Conservation (phyloP, 2,329 filamentous ascomycete genomes). For the Onygenales sp. region DNA sequence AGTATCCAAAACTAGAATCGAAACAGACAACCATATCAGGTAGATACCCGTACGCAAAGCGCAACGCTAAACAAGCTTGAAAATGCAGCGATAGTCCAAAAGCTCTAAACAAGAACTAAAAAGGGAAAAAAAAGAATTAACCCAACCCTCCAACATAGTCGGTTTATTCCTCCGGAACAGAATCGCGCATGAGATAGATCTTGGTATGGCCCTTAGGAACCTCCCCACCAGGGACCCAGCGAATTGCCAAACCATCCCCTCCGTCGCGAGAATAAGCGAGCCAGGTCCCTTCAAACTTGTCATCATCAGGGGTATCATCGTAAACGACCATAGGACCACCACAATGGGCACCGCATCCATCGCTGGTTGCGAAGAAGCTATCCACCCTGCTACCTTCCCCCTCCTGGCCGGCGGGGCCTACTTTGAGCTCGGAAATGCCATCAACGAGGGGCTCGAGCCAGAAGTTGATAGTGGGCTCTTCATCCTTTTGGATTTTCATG, state of each 20-base stretch:
- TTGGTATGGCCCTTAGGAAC: neutral
- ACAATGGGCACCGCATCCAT: constrained; percentile 1
- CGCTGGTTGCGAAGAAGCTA: neutral
- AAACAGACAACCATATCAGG: no score
- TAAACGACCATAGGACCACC: neutral
- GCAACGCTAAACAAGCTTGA: neutral
- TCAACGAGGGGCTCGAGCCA: no score
- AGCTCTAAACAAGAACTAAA: neutral
- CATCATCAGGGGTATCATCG: neutral
- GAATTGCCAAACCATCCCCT: neutral
- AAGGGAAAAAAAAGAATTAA: neutral
- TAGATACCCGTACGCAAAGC: no score
- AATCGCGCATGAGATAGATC: neutral
- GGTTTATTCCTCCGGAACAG: neutral
- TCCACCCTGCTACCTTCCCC: neutral
- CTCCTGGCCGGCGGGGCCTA: no score
- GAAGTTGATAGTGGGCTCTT: no score
- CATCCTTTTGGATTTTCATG: no score
- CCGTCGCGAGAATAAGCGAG: neutral
- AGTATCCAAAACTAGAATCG: no score
- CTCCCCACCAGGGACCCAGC: neutral
- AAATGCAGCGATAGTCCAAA: no score
- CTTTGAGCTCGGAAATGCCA: no score
- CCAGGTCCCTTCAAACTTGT: neutral
- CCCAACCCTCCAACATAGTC: neutral